These are phyloP conservation scores for Komagataella pseudopastoris DNA, from an alignment of 805 yeast species.

Conservation along the genomic window DNA sequence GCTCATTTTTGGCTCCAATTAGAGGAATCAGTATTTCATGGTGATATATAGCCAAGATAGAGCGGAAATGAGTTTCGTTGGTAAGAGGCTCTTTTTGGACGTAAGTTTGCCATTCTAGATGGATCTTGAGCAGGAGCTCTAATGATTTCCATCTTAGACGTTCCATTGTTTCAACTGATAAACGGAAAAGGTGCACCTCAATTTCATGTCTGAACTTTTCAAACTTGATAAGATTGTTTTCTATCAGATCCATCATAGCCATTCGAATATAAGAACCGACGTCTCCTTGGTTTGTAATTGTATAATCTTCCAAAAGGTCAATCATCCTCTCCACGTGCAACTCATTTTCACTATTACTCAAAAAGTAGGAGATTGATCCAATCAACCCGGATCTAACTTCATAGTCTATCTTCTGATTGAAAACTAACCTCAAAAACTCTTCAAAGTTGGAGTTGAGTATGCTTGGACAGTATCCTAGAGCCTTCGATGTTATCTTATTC, in stretches of 20 bases:
- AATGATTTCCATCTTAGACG: constrained; percentile 32
- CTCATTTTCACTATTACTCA: constrained; percentile 6
- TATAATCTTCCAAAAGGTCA: constrained; percentile 55
- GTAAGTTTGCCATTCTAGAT: constrained; percentile 8
- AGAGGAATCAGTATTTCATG: background rate
- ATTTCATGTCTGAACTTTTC: constrained; percentile 7
- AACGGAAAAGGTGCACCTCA: constrained; percentile 29
- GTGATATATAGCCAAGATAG: constrained; percentile 7
- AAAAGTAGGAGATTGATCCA: constrained; percentile 12
- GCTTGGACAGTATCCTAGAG: constrained; percentile 16
- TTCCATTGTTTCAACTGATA: constrained; percentile 54
- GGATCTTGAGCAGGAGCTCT: constrained; percentile 17
- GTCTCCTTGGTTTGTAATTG: constrained; percentile 75
- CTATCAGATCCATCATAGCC: constrained; percentile 30
- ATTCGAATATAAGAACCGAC: constrained; percentile 70
- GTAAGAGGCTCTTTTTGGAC: background rate
- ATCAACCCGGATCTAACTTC: constrained; percentile 12
- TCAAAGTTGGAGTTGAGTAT: background rate
- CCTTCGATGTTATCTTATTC: constrained; percentile 22
- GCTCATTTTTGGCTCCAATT: background rate
- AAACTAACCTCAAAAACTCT: constrained; percentile 4
- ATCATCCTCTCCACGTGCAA: constrained; percentile 9
- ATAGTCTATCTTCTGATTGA: constrained; percentile 15
- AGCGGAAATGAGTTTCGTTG: background rate
- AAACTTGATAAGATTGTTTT: constrained; percentile 11